These are phyloP conservation scores for Didymella segeticola DNA, from an alignment of 2,329 filamentous ascomycete species.

Conservation along the genomic window DNA sequence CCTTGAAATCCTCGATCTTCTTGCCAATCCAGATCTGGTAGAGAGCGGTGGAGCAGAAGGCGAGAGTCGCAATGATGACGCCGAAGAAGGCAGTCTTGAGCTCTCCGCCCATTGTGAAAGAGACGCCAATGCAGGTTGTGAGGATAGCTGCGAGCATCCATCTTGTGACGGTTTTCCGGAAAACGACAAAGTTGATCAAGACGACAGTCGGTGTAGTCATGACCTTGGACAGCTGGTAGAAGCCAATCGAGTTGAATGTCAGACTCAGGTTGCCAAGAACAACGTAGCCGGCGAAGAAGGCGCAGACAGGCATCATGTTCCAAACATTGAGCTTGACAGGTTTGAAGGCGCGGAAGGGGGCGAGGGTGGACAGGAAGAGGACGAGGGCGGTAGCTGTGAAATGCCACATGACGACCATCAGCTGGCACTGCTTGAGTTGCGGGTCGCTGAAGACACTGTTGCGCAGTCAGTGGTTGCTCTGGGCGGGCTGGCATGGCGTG, in stretches of 20 bases:
- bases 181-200: constrained; percentile 54
- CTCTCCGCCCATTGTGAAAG: constrained; percentile 52
- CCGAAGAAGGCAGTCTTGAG: constrained; percentile 52
- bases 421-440: constrained; percentile 54
- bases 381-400: constrained; percentile 54
- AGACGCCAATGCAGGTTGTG: constrained; percentile 53
- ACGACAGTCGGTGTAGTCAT: constrained; percentile 58
- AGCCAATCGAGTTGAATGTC: constrained; percentile 56
- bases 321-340: constrained; percentile 52
- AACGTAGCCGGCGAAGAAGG: constrained; percentile 56
- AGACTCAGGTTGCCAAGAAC: constrained; percentile 56
- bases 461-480: constrained; percentile 27
- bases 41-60: constrained; percentile 55
- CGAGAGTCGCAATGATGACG: constrained; percentile 52
- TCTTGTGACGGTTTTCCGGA: constrained; percentile 51
- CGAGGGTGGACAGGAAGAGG: constrained; percentile 51
- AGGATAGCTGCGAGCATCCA: constrained; percentile 52
- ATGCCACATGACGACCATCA: constrained; percentile 58
- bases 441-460: constrained; percentile 54
- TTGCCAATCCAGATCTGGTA: constrained; percentile 59
- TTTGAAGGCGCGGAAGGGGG: constrained; percentile 55
- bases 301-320: constrained; percentile 55
- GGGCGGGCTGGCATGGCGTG: background rate
- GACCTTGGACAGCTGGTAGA: constrained; percentile 58
- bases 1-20: constrained; percentile 56